These are phyloP conservation scores for Dichotomopilus funicola DNA, from an alignment of 2,329 filamentous ascomycete species.

Conservation along the genomic window DNA sequence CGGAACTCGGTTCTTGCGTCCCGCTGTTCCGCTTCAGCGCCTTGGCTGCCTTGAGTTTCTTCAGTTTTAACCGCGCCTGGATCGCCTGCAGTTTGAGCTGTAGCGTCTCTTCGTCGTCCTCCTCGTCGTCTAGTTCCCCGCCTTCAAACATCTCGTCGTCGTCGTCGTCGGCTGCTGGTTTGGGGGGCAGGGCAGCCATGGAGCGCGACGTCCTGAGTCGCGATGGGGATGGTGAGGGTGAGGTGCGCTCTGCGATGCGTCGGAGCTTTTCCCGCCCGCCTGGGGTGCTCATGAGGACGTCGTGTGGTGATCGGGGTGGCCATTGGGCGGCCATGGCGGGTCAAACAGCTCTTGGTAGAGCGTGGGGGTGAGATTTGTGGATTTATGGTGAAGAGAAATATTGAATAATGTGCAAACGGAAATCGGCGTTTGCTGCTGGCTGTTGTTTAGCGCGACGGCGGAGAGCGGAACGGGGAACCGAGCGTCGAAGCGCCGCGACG, in stretches of 20 bases:
- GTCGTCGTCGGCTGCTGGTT: slow-evolving; percentile 15
- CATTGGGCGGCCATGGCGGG: slow-evolving; percentile 46
- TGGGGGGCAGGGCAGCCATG: slow-evolving; percentile 23
- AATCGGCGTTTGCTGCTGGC: too few relatives aligned
- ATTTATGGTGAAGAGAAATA: background rate
- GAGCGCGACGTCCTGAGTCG: slow-evolving; percentile 42
- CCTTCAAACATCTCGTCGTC: slow-evolving; percentile 29
- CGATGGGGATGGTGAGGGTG: slow-evolving; percentile 62
- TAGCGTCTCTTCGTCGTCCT: slow-evolving; percentile 77
- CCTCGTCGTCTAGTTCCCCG: slow-evolving; percentile 50
- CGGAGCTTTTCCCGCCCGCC: slow-evolving; percentile 71
- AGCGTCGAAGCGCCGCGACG: slow-evolving; percentile 7
- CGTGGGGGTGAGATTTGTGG: background rate
- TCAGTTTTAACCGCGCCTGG: slow-evolving; percentile 78
- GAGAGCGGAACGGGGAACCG: background rate
- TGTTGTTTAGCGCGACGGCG: slow-evolving; percentile 2
- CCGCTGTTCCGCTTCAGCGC: slow-evolving; percentile 28
- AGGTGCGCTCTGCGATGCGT: slow-evolving; percentile 58
- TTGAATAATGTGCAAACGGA: slow-evolving; percentile 1
- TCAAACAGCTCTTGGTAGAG: background rate
- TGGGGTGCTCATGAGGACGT: slow-evolving; percentile 62
- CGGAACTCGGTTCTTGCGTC: background rate
- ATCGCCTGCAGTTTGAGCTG: slow-evolving; percentile 83
- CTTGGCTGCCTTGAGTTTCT: slow-evolving; percentile 69
- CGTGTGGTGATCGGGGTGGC: slow-evolving; percentile 61